These are phyloP conservation scores for Hemisphaericaspora xylanilytica DNA, from an alignment of 1,139 yeast genomes.

Conservation along the genomic window DNA sequence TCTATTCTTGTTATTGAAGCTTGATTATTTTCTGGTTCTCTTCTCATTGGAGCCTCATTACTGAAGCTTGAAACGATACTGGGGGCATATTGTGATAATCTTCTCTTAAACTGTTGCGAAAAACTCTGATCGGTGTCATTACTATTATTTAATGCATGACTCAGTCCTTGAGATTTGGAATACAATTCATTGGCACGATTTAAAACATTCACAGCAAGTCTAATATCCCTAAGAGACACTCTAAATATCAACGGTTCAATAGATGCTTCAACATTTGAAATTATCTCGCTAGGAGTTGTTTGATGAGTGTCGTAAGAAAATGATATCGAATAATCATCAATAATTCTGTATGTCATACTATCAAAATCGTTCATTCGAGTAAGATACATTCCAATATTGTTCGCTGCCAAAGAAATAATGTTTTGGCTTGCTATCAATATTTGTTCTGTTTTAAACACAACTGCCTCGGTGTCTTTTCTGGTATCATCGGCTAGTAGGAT, in stretches of 20 bases:
- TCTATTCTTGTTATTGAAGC: slow-evolving; percentile 64
- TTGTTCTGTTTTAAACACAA: slow-evolving; percentile 86
- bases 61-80: slow-evolving; percentile 52
- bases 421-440: slow-evolving; percentile 69
- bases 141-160: neutral
- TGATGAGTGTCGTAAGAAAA: slow-evolving; percentile 72
- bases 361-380: slow-evolving; percentile 70
- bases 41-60: slow-evolving; percentile 10
- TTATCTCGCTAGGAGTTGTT: slow-evolving; percentile 52
- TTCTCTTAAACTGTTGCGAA: slow-evolving; percentile 60
- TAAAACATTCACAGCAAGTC: slow-evolving; percentile 72
- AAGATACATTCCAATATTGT: slow-evolving; percentile 83
- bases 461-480: slow-evolving; percentile 70
- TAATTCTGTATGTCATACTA: slow-evolving; percentile 60
- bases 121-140: slow-evolving; percentile 33
- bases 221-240: slow-evolving; percentile 81
- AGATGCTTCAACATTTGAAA: slow-evolving; percentile 67
- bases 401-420: slow-evolving; percentile 62
- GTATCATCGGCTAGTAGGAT: slow-evolving; percentile 81
- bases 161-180: slow-evolving; percentile 24
- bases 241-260: slow-evolving; percentile 81
- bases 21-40: slow-evolving; percentile 4
- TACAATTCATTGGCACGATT: slow-evolving; percentile 67
- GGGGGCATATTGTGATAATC: slow-evolving; percentile 64
- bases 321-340: slow-evolving; percentile 86